These are phyloP conservation scores for Nicotiana undulata DNA, from an alignment of 257 asterid genomes.

Conservation along the genomic window DNA sequence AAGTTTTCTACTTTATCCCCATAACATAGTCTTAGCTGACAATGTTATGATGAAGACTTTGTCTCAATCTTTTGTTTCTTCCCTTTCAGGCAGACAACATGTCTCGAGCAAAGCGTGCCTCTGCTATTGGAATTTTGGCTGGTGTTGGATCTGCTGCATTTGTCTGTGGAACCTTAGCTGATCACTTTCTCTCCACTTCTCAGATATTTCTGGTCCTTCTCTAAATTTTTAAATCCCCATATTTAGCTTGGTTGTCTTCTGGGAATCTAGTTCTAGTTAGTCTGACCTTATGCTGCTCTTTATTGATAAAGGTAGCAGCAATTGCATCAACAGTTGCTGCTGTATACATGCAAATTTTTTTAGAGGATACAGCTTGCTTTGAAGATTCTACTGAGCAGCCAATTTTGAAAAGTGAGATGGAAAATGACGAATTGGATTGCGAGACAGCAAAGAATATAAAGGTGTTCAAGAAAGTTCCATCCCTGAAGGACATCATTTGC, in stretches of 20 bases:
- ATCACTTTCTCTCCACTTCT: conserved; percentile 41
- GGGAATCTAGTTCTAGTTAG: not conserved
- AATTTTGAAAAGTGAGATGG: conserved; percentile 15
- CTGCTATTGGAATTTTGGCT: conserved; percentile 46
- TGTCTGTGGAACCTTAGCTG: conserved; percentile 44
- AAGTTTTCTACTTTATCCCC: not conserved
- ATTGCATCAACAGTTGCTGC: conserved; percentile 30
- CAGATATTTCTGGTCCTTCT: conserved; percentile 34
- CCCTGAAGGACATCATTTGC: conserved; percentile 37
- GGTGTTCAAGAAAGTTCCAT: conserved; percentile 25
- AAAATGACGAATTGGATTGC: conserved; percentile 13
- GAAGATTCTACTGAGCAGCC: not conserved
- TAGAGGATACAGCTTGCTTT: conserved; percentile 21
- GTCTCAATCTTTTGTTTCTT: not conserved
- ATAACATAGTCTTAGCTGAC: not conserved
- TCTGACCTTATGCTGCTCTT: not conserved
- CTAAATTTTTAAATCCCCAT: not conserved
- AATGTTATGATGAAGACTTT: not conserved
- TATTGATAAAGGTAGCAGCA: conserved; percentile 38
- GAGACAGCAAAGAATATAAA: not conserved
- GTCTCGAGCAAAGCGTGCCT: conserved; percentile 39
- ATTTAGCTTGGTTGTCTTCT: not conserved
- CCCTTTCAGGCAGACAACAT: conserved; percentile 47
- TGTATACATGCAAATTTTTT: conserved; percentile 46
- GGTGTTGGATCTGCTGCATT: conserved; percentile 47